Evolutionary conservation across 192 early-diverging fungal species (phyloP), one percentile per base, ranked within the genome.

Genomic region (Umbelopsis sp.): DNA sequence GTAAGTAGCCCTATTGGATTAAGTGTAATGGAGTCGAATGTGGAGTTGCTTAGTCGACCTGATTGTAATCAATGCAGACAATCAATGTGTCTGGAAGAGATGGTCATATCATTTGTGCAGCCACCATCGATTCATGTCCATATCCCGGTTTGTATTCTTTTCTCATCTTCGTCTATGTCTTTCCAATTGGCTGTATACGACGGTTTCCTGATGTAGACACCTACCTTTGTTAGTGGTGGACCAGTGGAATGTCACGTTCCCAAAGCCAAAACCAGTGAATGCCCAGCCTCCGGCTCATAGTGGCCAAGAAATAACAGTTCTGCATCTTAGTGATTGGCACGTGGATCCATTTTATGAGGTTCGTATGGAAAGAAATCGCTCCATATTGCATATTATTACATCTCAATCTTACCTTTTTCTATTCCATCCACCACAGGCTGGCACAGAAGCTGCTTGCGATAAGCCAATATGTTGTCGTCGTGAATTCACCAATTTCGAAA

Each of bases 271-370:
- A 47, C 85, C 85, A 16, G 53, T 38, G 14, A 75, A 77, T 31
- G 71, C 56, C 29, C 69, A 49, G n/a, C 26, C 67, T 8, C 74
- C 71, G 2, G 9, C 74, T 17, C 75, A 73, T 17, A 77, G 71
- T 22, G 78, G 74, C 5, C 51, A 70, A 7, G 70, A 45, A 20
- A 54, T 85, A 16, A 82, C 81, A 31, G 77, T 86, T 16, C 65
- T 86, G 31, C 85, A 86, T 54, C 70, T 86, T 26, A 82, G 80
- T n/a, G 85, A 86, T 73, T 85, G 84, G 82, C 85, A 86, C 69
- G 74, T 84, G 11, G 85, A 86, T 44, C 85, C 85, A 3, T 41
- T 77, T 6, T 86, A 86, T 38, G 52, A 77, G 26, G 71, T 80
- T 45, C 62, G 32, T 45, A 31, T 59, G 16, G 26, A 24, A 21